Conservation (phyloP, 2,329 filamentous ascomycete genomes). For the Pseudocercospora eumusae region DNA sequence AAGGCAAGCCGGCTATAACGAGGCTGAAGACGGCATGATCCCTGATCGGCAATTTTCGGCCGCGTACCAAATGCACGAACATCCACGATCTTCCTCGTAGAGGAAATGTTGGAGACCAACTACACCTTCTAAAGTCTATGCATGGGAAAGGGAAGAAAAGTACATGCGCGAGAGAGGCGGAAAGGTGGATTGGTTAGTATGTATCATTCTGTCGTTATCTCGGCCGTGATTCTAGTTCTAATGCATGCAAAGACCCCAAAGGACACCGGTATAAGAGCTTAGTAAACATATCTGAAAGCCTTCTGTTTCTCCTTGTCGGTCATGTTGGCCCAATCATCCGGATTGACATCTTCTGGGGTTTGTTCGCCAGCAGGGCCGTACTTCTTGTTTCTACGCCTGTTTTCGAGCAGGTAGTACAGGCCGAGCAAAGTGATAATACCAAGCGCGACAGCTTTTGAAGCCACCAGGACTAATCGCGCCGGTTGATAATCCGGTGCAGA, state of each 20-base stretch:
- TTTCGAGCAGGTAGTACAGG: constrained; percentile 36
- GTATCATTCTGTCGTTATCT: constrained; percentile 3
- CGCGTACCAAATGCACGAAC: neutral
- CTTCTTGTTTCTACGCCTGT: constrained; percentile 20
- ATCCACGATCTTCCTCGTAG: constrained; percentile 3
- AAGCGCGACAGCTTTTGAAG: constrained; percentile 37
- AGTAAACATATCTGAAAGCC: constrained; percentile 22
- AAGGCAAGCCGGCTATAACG: neutral
- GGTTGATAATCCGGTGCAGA: constrained; percentile 45
- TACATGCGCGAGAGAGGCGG: neutral
- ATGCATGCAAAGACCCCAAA: neutral
- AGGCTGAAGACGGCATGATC: neutral
- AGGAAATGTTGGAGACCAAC: neutral
- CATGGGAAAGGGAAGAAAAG: too few species aligned
- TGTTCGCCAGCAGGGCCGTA: constrained; percentile 14
- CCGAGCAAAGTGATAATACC: constrained; percentile 49
- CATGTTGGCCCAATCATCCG: constrained; percentile 22
- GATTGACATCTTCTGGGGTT: constrained; percentile 3
- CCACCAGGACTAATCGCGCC: constrained; percentile 47
- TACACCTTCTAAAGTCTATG: neutral
- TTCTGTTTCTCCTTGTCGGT: constrained; percentile 20
- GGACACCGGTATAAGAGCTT: neutral
- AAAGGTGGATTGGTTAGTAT: neutral
- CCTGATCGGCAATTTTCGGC: constrained; percentile 6
- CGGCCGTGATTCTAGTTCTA: constrained; percentile 4